Evolutionary conservation across 2,329 filamentous ascomycete species (phyloP), one percentile per base, ranked within the genome.

Genomic region (Drechslerella coelobrocha): DNA sequence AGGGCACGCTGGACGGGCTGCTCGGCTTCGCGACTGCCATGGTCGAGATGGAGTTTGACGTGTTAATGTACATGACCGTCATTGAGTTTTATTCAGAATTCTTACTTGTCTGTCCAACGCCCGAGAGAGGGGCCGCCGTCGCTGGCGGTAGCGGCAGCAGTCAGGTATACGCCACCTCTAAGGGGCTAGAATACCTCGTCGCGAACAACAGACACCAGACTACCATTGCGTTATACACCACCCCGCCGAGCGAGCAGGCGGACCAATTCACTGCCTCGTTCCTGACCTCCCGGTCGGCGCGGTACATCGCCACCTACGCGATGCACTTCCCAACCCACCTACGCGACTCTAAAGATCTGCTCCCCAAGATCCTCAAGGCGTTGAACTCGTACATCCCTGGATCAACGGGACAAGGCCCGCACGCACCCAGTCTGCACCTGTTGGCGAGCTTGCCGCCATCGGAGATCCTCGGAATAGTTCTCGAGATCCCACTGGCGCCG

Each of bases 21-120:
- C 65, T 69, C 34, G 65, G 65, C 8, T 69, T 69, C 23, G 65
- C 65, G 17, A 69, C 65, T 14, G 65, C 65, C 23, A 69, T 69
- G 65, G 65, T 69, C 12, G 65, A 69, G 17, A 69, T 69, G 65
- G 65, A 69, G 45, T 69, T 69, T 17, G 65, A 69, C 31, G 65
- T 69, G 29, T 26, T 69, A 34, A 69, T 69, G 65, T 69, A 69
- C 43, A 69, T 69, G 65, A 69, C 65, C 34, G 57, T 69, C 37
- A 69, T 69, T 41, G 65, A 69, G 50, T 69, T 69, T 19, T 69
- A 69, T 39, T 62, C 65, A 17, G 65, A 69, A 26, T 69, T 69
- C 29, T 47, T 69, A 14, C 65, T 69, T 23, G 65, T 69, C 8
- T 57, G 57, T 23, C 65, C 65, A 10, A 62, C 52, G 14, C 37